Evolutionary conservation across 228 moss, liverwort and hornwort genomes (phyloP).

Genomic region (Sphagnum fallax): DNA sequence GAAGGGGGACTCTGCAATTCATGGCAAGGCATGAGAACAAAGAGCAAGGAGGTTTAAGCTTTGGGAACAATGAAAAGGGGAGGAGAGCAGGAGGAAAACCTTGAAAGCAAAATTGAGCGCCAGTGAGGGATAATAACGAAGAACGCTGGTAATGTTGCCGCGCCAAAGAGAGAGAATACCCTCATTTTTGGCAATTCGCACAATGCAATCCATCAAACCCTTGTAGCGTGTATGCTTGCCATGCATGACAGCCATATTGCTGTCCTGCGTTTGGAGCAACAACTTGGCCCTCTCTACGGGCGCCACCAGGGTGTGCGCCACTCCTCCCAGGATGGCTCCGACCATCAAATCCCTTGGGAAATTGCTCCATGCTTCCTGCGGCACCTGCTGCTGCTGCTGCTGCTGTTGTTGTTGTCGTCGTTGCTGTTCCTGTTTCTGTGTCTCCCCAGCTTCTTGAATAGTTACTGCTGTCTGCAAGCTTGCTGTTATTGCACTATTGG

Average conservation of each 20-base stretch:
- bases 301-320: constrained; percentile 91
- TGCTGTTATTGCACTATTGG: too few relatives aligned
- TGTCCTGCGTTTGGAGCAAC: constrained; percentile 93
- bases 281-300: constrained; percentile 97
- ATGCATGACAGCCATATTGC: constrained; percentile 81
- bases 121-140: constrained; percentile 92
- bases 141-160: constrained; percentile 83
- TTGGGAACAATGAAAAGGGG: too few relatives aligned
- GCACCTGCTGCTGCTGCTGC: constrained; percentile 34
- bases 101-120: constrained; percentile 97
- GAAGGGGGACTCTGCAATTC: too few relatives aligned
- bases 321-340: constrained; percentile 77
- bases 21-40: too few relatives aligned
- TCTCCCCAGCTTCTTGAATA: too few relatives aligned
- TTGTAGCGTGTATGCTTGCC: constrained; percentile 80
- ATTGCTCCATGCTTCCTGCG: constrained; percentile 74
- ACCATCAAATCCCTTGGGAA: constrained; percentile 80
- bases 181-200: constrained; percentile 79
- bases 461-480: too few relatives aligned
- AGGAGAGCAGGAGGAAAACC: constrained; percentile 19
- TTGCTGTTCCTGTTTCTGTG: too few relatives aligned
- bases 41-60: too few relatives aligned
- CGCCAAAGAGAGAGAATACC: constrained; percentile 89
- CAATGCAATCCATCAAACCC: constrained; percentile 81
- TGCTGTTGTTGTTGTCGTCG: constrained; percentile 5